phyloP scores from a whole-genome alignment of 179 eudicot species.

The Patellifolia procumbens region DNA sequence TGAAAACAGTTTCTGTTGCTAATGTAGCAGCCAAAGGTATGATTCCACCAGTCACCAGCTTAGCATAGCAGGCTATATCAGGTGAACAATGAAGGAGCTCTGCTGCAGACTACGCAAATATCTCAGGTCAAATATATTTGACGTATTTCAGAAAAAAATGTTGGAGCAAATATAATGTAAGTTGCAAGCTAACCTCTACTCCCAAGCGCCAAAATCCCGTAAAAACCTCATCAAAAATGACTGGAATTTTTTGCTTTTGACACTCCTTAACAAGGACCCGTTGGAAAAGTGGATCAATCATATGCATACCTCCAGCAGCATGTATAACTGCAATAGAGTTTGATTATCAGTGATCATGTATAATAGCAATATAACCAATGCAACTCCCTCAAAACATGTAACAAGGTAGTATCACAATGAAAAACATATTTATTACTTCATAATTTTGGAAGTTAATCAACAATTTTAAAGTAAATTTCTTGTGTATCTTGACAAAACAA shows the following conservation, averaged over 20 bases:
- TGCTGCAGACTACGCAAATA: conserved; percentile 75
- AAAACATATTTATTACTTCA: background rate
- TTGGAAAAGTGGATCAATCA: conserved; percentile 98
- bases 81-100: conserved; percentile 83
- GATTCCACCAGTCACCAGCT: conserved; percentile 95
- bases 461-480: background rate
- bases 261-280: conserved; percentile 87
- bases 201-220: conserved; percentile 99
- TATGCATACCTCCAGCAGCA: conserved; percentile 93
- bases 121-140: conserved; percentile 7
- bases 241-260: conserved; percentile 69
- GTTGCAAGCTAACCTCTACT: conserved; percentile 67
- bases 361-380: background rate
- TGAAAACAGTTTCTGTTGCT: conserved; percentile 75
- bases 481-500: background rate
- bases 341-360: background rate
- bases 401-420: background rate
- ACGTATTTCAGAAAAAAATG: background rate
- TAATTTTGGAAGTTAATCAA: background rate
- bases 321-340: conserved; percentile 66
- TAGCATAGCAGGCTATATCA: conserved; percentile 94
- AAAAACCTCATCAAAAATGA: conserved; percentile 94
- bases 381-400: background rate
- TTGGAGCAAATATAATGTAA: background rate
- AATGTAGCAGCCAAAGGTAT: conserved; percentile 92